Evolutionary conservation across 148 eudicot species (phyloP).

Genomic region (Gaultheria prostrata): DNA sequence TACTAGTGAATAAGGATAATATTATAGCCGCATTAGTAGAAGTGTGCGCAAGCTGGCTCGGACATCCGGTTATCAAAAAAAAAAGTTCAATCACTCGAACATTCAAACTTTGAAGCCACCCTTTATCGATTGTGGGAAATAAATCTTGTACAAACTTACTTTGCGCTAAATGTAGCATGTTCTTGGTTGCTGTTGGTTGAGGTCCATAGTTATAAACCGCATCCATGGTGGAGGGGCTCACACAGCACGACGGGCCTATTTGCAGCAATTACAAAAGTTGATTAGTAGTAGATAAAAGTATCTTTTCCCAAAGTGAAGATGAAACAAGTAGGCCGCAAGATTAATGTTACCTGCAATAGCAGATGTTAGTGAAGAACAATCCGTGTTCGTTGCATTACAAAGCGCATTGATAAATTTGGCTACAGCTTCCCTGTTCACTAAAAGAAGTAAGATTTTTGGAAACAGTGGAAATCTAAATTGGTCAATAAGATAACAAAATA

Average conservation of each 20-base stretch:
- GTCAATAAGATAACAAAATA: neutral
- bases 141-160: constrained; percentile 38
- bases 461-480: neutral
- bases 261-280: neutral
- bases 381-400: constrained; percentile 19
- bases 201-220: constrained; percentile 42
- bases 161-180: constrained; percentile 76
- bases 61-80: no score
- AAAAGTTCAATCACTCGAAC: neutral
- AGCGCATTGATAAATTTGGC: constrained; percentile 26
- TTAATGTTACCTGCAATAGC: constrained; percentile 31
- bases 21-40: no score
- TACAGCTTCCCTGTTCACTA: constrained; percentile 28
- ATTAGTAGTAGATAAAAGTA: constrained; percentile 1
- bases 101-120: neutral
- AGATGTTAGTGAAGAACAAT: constrained; percentile 29
- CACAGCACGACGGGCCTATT: constrained; percentile 63
- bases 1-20: no score
- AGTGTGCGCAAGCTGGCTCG: no score
- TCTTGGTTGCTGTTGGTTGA: constrained; percentile 68
- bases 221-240: constrained; percentile 44
- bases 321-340: neutral
- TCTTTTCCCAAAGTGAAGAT: neutral
- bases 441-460: neutral
- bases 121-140: neutral